Evolutionary conservation across 2,329 filamentous ascomycete genomes (phyloP).

Genomic region (Colletotrichum echinochloae): DNA sequence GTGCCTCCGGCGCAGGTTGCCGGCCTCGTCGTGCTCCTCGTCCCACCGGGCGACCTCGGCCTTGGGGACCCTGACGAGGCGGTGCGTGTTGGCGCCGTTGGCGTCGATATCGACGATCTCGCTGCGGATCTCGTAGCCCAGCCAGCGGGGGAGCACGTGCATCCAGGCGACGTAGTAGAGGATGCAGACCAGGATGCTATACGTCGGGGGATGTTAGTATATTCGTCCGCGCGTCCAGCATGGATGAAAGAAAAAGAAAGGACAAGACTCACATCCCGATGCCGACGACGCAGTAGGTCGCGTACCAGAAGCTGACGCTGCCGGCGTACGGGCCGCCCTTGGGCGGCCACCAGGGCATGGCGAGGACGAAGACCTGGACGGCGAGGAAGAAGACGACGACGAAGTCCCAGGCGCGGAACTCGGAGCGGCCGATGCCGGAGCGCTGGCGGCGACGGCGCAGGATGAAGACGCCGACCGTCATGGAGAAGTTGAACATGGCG

Average conservation of each 20-base stretch:
- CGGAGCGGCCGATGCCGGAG: conserved; percentile 59
- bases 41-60: conserved; percentile 68
- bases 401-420: conserved; percentile 70
- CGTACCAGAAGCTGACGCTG: conserved; percentile 80
- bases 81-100: conserved; percentile 57
- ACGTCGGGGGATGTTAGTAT: neutral
- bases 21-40: conserved; percentile 64
- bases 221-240: too few species aligned
- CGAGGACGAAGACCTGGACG: conserved; percentile 70
- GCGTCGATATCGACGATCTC: conserved; percentile 62
- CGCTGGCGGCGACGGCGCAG: conserved; percentile 66
- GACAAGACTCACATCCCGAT: conserved; percentile 69
- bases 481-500: conserved; percentile 67
- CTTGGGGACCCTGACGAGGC: conserved; percentile 65
- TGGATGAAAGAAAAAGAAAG: neutral
- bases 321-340: conserved; percentile 68
- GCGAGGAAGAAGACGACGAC: conserved; percentile 70
- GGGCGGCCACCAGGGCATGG: conserved; percentile 80
- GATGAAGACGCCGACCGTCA: conserved; percentile 68
- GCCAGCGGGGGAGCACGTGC: conserved; percentile 63
- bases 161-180: conserved; percentile 72
- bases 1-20: conserved; percentile 45
- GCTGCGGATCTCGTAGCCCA: conserved; percentile 67
- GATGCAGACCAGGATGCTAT: conserved; percentile 63
- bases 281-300: conserved; percentile 74